Evolutionary conservation across 163 green algal genomes (phyloP).

Genomic region (Scenedesmus sp.): DNA sequence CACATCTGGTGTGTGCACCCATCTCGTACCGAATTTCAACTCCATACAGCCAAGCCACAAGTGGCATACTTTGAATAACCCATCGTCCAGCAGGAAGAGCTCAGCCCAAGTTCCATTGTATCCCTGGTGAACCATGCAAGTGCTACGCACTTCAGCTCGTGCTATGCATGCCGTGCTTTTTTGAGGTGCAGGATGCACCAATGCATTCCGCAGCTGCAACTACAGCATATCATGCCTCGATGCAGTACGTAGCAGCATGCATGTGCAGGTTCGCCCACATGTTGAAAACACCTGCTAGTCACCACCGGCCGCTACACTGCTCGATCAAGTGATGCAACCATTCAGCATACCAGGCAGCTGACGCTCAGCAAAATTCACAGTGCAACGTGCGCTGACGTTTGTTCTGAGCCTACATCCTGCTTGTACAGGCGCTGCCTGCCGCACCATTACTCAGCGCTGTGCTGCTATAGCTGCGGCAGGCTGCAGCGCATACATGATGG

Average conservation of each 20-base stretch:
- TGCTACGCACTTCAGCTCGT: background rate
- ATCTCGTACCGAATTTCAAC: background rate
- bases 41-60: background rate
- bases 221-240: too few species aligned
- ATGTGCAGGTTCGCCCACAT: too few species aligned
- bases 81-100: background rate
- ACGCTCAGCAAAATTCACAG: too few species aligned
- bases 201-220: too few species aligned
- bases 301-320: too few species aligned
- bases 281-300: too few species aligned
- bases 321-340: background rate
- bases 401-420: background rate
- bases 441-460: background rate
- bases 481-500: constrained; percentile 39
- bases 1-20: background rate
- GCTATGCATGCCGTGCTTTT: background rate
- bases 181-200: background rate
- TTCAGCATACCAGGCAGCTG: too few species aligned
- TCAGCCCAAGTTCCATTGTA: background rate
- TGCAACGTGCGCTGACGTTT: too few species aligned
- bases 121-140: background rate
- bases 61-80: background rate
- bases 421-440: background rate
- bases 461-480: constrained; percentile 22
- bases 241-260: too few species aligned